Conservation (phyloP, 345 rosid genomes). For the Camelina sativa region DNA sequence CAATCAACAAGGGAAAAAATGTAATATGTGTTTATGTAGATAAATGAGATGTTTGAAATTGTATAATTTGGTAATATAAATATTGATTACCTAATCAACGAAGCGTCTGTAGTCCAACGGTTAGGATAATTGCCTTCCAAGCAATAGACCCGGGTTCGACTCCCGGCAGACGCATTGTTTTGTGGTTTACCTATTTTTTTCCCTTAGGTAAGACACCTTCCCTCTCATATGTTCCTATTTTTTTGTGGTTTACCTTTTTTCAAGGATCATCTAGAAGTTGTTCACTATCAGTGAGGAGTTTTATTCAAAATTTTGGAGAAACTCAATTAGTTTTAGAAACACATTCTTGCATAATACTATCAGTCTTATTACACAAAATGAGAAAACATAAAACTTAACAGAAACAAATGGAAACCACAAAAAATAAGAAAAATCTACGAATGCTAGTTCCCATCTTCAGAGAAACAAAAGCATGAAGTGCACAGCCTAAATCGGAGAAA, state of each 20-base stretch:
- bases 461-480: constrained; percentile 28
- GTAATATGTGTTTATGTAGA: too few relatives aligned
- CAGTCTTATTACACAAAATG: constrained; percentile 13
- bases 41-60: too few relatives aligned
- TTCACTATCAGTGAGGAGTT: too few relatives aligned
- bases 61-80: too few relatives aligned
- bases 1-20: too few relatives aligned
- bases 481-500: constrained; percentile 8
- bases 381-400: background rate
- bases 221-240: too few relatives aligned
- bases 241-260: too few relatives aligned
- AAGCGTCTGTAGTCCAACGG: constrained; percentile 54
- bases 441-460: constrained; percentile 41
- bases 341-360: background rate
- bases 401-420: constrained; percentile 23
- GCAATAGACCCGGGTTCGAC: constrained; percentile 93
- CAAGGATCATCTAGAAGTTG: too few relatives aligned
- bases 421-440: constrained; percentile 18
- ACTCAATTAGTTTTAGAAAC: background rate
- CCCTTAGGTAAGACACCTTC: too few relatives aligned
- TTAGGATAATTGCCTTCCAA: constrained; percentile 91
- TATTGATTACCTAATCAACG: background rate
- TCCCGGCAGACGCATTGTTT: constrained; percentile 73
- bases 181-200: background rate
- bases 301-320: background rate